Percentiles rank a stretch among this genome's conserved stretches.
These are phyloP conservation scores for Fraxinus velutina DNA, from an alignment of 305 asterid species.

Conservation along the genomic window DNA sequence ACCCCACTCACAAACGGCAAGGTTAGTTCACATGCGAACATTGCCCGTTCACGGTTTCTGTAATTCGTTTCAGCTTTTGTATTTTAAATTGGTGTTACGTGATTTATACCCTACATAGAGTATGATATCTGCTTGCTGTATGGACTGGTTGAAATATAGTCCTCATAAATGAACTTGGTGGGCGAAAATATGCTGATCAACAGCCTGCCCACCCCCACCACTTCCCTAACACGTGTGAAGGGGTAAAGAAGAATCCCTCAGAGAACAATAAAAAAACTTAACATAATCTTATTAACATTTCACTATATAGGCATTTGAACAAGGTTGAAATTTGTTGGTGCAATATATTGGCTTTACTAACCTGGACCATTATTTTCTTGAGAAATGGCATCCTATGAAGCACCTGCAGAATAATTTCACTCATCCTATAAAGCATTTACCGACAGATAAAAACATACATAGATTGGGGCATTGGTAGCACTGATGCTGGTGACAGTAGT, in stretches of 20 bases:
- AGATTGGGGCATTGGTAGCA: neutral
- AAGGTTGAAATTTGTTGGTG: neutral
- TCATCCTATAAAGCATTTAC: neutral
- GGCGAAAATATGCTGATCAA: neutral
- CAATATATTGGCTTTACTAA: neutral
- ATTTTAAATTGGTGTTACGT: neutral
- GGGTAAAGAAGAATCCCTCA: neutral
- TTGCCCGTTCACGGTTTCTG: neutral
- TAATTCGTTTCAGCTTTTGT: neutral
- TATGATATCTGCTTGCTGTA: neutral
- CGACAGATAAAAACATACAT: neutral
- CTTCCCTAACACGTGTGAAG: neutral
- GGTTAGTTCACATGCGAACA: slow-evolving; percentile 27
- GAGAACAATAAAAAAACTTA: neutral
- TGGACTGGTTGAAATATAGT: neutral
- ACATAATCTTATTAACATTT: neutral
- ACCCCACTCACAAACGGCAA: slow-evolving; percentile 30
- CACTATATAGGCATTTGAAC: neutral
- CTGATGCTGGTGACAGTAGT: neutral
- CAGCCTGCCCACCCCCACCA: neutral
- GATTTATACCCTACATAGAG: neutral
- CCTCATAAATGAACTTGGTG: neutral
- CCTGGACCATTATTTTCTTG: neutral
- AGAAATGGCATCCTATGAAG: neutral
- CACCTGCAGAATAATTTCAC: neutral